phyloP scores from a whole-genome alignment of 2,329 filamentous ascomycete species.

The Diaporthe amygdali region DNA sequence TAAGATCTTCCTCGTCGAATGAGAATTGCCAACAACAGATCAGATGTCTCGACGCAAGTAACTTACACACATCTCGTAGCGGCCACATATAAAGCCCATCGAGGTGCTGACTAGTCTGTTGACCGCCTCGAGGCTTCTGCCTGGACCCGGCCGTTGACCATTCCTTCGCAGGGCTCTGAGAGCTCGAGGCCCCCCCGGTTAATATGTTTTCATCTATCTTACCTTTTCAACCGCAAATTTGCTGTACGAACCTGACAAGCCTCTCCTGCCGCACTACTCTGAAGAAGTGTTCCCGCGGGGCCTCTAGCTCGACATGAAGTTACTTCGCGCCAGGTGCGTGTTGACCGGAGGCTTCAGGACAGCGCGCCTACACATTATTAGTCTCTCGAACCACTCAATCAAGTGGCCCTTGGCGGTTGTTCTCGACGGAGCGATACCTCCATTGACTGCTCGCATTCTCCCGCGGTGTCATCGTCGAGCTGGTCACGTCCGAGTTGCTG shows the following conservation, averaged over 20 bases:
- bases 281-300: neutral
- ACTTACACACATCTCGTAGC: no score
- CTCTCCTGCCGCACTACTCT: neutral
- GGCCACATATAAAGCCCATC: neutral
- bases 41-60: neutral
- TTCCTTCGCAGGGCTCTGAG: neutral
- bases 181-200: conserved; percentile 6
- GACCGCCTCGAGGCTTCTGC: neutral
- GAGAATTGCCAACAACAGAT: neutral
- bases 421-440: conserved; percentile 17
- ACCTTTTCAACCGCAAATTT: conserved; percentile 50
- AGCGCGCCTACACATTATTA: neutral
- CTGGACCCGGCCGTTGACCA: neutral
- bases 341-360: conserved; percentile 7
- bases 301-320: conserved; percentile 18
- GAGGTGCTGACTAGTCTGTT: neutral
- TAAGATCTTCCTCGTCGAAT: no score
- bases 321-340: conserved; percentile 27
- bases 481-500: conserved; percentile 16
- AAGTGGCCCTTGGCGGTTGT: neutral
- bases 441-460: conserved; percentile 19
- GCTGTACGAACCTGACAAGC: conserved; percentile 21
- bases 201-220: conserved; percentile 51
- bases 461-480: conserved; percentile 3
- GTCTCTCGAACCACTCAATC: conserved; percentile 4